These are phyloP conservation scores for Pythium biforme DNA, from an alignment of 352 stramenopile genomes.

Conservation along the genomic window DNA sequence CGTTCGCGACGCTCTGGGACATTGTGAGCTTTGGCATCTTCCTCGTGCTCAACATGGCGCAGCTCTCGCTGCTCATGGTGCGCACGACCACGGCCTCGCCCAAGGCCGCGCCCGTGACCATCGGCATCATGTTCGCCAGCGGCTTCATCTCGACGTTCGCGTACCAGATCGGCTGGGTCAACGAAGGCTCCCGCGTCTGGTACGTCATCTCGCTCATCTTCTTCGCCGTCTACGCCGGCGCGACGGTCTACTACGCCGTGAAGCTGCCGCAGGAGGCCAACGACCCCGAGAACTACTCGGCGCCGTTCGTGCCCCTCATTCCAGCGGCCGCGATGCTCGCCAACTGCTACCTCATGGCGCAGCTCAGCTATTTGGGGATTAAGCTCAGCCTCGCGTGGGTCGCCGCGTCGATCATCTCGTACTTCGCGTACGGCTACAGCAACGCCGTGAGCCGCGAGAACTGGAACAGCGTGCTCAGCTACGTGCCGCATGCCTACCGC, in stretches of 20 bases:
- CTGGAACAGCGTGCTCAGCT: conserved; percentile 56
- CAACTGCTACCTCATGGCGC: conserved; percentile 70
- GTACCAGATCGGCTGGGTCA: conserved; percentile 27
- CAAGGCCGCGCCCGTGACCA: conserved; percentile 2
- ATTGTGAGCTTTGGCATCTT: conserved; percentile 89
- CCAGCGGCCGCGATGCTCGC: conserved; percentile 52
- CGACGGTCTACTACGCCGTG: conserved; percentile 40
- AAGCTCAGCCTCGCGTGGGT: conserved; percentile 41
- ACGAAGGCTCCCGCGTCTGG: neutral
- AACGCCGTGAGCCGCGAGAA: conserved; percentile 55
- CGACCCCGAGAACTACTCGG: conserved; percentile 47
- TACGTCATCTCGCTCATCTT: conserved; percentile 46
- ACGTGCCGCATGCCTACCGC: conserved; percentile 37
- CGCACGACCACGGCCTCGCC: conserved; percentile 52
- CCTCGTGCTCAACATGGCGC: conserved; percentile 87
- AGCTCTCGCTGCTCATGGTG: conserved; percentile 72
- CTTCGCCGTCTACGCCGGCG: conserved; percentile 35
- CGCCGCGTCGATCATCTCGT: conserved; percentile 55
- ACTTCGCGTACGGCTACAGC: conserved; percentile 75
- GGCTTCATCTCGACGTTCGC: conserved; percentile 44
- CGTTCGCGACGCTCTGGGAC: conserved; percentile 82
- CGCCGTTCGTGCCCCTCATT: conserved; percentile 69
- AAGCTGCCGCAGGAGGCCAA: conserved; percentile 62
- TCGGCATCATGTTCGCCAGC: conserved; percentile 30
- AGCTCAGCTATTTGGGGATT: conserved; percentile 35